Base-by-base conservation (phyloP, 805 yeast species). In the Candida morakotiae region DNA sequence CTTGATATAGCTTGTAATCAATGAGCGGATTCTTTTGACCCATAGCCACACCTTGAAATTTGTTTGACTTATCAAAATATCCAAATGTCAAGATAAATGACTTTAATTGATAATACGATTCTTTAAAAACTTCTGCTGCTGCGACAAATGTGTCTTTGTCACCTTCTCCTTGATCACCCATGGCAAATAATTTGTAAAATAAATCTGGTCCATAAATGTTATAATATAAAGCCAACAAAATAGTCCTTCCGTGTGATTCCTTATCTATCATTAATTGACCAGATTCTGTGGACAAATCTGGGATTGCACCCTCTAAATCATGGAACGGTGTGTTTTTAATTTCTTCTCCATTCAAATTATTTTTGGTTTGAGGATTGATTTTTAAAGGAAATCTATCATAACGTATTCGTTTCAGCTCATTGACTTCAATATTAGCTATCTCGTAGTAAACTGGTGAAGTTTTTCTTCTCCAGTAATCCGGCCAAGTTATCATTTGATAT, bases 231-330 rank as follows among this genome's bases (percentile, higher is more conserved):
- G 87, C 71, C 34, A 83, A 60, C 42, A 82, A 60, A 35, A 83
- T 58, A 3, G 83, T 72, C 47, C 64, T 62, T 33, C 75, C 73
- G 51, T 83, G 88, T 1, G 70, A 64, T 25, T 58, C 61, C 55
- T 80, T 82, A 48, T 77, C 73, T 33, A 82, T 67, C 36, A 79
- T 51, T 38, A 83, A 51, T 52, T 82, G 85, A 3, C 88, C 89
- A 1, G 83, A 74, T 58, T 82, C 88, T 2, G 85, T 70, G 0
- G 87, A 75, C 39, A 76, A 71, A 47, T 81, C 83, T 7, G 87
- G 84, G 28, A 83, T 69, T 0, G 88, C 68, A 3, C 86, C 86
- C 40, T 74, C 71, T 33, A 81, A 63, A 51, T 82, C 87, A 47
- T 81, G 87, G 45, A 63, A 75, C 1, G 83, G 76, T 2, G 72